phyloP scores from a whole-genome alignment of 495 filamentous ascomycete genomes.

The Clavariopsis aquatica region DNA sequence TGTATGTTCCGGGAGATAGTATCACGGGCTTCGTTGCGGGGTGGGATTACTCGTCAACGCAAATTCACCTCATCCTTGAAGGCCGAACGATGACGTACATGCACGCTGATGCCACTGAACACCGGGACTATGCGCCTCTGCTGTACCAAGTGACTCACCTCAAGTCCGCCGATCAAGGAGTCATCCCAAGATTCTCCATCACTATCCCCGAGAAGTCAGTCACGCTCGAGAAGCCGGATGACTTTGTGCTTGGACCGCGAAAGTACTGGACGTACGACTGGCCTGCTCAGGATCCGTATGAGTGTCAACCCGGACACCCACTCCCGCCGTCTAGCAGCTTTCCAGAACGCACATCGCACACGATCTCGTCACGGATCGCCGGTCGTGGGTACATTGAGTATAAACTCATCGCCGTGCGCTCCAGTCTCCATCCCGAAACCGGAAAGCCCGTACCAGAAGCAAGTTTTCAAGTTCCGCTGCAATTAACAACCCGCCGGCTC shows the following conservation, averaged over 20 bases:
- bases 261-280: constrained; percentile 9
- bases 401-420: constrained; percentile 15
- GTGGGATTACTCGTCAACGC: not conserved
- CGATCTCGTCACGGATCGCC: not conserved
- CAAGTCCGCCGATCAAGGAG: not conserved
- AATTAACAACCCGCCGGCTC: constrained; percentile 7
- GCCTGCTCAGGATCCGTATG: constrained; percentile 7
- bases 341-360: not conserved
- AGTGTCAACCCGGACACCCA: constrained; percentile 4
- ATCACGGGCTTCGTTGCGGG: constrained; percentile 13
- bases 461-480: not conserved
- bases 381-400: constrained; percentile 1
- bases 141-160: constrained; percentile 10
- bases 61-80: constrained; percentile 17
- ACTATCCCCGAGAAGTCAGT: not conserved
- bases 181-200: constrained; percentile 17
- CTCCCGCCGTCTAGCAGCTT: constrained; percentile 2
- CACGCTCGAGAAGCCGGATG: not conserved
- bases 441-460: constrained; percentile 1
- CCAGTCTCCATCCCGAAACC: not conserved
- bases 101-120: not conserved
- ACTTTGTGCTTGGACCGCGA: not conserved
- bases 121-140: constrained; percentile 6
- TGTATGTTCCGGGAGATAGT: constrained; percentile 9
- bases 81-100: constrained; percentile 11